phyloP scores from a whole-genome alignment of 2,329 filamentous ascomycete species.

The Trichoderma oligosporum region DNA sequence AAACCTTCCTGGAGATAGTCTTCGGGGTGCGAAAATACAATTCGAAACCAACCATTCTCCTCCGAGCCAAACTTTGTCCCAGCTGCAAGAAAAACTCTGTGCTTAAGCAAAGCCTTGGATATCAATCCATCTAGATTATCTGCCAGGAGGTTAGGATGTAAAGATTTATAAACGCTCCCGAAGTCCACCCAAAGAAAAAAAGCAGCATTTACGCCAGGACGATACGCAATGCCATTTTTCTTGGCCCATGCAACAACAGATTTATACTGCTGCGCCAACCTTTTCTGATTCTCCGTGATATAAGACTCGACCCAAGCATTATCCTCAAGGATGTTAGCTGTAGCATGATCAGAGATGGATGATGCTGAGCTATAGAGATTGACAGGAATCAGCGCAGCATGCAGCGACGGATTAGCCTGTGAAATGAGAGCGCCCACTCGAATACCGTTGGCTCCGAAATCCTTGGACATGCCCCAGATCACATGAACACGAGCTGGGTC shows the following conservation, averaged over 20 bases:
- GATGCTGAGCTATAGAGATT: constrained; percentile 44
- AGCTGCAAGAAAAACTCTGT: constrained; percentile 36
- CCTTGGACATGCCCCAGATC: constrained; percentile 45
- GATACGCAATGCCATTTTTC: constrained; percentile 41
- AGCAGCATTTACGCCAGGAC: constrained; percentile 46
- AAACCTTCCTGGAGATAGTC: constrained; percentile 28
- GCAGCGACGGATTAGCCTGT: constrained; percentile 40
- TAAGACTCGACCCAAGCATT: constrained; percentile 42
- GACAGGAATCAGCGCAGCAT: constrained; percentile 35
- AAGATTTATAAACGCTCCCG: constrained; percentile 27
- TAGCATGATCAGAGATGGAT: constrained; percentile 39
- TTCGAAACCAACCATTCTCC: constrained; percentile 36
- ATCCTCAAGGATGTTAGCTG: constrained; percentile 42
- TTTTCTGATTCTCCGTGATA: constrained; percentile 40
- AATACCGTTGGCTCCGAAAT: constrained; percentile 56
- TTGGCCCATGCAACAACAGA: constrained; percentile 36
- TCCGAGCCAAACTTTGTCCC: constrained; percentile 37
- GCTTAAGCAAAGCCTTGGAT: constrained; percentile 27
- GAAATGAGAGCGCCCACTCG: constrained; percentile 48
- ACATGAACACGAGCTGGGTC: constrained; percentile 49
- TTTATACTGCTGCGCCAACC: constrained; percentile 38
- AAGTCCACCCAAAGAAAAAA: constrained; percentile 55
- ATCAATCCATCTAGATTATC: constrained; percentile 27
- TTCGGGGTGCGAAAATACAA: constrained; percentile 36
- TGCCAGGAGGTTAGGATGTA: constrained; percentile 21